Conservation (phyloP, 1,284 basidiomycete genomes). For the Apiotrichum laibachii region DNA sequence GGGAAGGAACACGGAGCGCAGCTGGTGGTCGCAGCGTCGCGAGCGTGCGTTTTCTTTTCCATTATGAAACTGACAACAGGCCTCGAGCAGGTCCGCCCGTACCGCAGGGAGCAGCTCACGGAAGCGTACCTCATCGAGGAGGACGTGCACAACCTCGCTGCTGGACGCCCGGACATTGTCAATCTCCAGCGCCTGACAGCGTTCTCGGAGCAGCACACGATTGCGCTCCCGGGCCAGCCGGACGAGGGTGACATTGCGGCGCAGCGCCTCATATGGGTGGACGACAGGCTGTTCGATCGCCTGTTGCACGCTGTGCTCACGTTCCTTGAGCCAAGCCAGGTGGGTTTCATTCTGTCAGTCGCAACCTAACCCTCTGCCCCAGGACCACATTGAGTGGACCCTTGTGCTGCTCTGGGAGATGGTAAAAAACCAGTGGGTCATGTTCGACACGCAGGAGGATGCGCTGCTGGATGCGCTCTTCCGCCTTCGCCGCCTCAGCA, state of each 20-base stretch:
- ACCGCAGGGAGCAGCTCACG: slow-evolving; percentile 14
- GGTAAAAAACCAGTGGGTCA: slow-evolving; percentile 43
- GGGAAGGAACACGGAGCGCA: slow-evolving; percentile 36
- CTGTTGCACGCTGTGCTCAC: slow-evolving; percentile 32
- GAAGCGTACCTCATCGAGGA: slow-evolving; percentile 16
- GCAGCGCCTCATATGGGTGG: slow-evolving; percentile 27
- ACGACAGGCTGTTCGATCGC: slow-evolving; percentile 30
- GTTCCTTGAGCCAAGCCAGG: slow-evolving; percentile 29
- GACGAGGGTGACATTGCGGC: slow-evolving; percentile 11
- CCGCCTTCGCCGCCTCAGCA: slow-evolving; percentile 28
- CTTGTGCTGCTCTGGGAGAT: slow-evolving; percentile 45
- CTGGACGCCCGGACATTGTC: neutral
- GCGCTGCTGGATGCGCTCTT: slow-evolving; percentile 37
- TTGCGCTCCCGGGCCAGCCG: neutral
- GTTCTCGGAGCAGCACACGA: slow-evolving; percentile 20
- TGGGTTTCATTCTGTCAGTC: slow-evolving; percentile 13
- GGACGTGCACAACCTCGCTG: slow-evolving; percentile 27
- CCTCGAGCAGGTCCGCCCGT: slow-evolving; percentile 29
- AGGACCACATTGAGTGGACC: slow-evolving; percentile 34
- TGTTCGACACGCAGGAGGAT: slow-evolving; percentile 40
- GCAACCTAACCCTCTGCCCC: slow-evolving; percentile 17
- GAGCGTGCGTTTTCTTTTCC: slow-evolving; percentile 25
- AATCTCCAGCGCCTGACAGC: slow-evolving; percentile 34
- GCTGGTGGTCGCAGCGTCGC: slow-evolving; percentile 42
- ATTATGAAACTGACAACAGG: slow-evolving; percentile 19